Base-by-base conservation (phyloP, 495 filamentous ascomycete species). In the Niebla homalea region DNA sequence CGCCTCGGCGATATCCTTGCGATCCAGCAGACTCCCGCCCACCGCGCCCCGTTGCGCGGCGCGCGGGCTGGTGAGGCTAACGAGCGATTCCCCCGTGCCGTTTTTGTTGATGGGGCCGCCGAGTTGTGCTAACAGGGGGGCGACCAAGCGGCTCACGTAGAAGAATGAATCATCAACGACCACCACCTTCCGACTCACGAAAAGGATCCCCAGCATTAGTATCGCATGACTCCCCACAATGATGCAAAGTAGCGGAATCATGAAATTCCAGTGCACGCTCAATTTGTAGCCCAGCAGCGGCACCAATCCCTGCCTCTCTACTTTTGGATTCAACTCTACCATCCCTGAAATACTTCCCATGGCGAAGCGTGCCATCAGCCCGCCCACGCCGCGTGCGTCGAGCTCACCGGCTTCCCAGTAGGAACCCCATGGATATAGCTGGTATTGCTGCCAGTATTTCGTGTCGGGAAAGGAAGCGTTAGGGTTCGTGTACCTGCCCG, bases 331-430 rank as follows among this genome's bases (percentile, higher is more conserved):
- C 11, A 7, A 16, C 15, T 4, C 12, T 10, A 49, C 51, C 55
- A 60, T 58, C 7, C 11, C 23, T 10, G 56, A 26, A 21, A 60
- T 48, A 45, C 51, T 59, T 8, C 51, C 58, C 11, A 60, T 54
- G 10, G 58, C 51, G 16, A 58, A 60, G 36, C 55, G 36, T 11
- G 58, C 48, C 48, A 60, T 58, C n/a, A 39, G 42, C 10, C 48
- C 36, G 5, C 58, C 58, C 0, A 60, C 25, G 26, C 36, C 23
- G 14, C 58, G 25, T 2, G 20, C 29, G 16, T 15, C 16, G 26
- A 39, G 44, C 14, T 48, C 15, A 40, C 52, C 41, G 20, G 44
- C 49, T 50, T 60, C 58, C 55, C 56, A 60, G 32, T 37, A 15
- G 15, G 58, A 52, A 15, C 47, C 58, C 22, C 22, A 52, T 8